Percentiles rank a stretch among this genome's conserved stretches.
Conservation (phyloP, 2,329 filamentous ascomycete species). For the Laburnicola sp. region DNA sequence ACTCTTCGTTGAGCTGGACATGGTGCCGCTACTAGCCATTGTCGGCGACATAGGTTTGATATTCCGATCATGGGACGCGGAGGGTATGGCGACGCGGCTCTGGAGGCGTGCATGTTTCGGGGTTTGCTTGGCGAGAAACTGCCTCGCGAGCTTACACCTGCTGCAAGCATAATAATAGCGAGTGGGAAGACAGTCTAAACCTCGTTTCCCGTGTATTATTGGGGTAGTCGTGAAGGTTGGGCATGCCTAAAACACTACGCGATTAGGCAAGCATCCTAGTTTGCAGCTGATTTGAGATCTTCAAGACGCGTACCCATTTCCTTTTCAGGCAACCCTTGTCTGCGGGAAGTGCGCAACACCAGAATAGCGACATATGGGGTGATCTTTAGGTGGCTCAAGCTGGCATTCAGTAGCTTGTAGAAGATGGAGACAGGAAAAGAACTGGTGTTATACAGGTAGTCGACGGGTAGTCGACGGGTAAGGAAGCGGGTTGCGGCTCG, state of each 20-base stretch:
- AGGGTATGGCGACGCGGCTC: constrained; percentile 25
- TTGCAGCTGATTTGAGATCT: no score
- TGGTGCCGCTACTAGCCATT: constrained; percentile 3
- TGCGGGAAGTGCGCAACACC: no score
- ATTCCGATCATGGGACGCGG: constrained; percentile 27
- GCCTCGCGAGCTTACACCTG: not conserved
- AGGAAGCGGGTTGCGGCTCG: not conserved
- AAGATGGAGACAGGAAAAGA: not conserved
- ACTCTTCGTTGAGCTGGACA: constrained; percentile 23
- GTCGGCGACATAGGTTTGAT: constrained; percentile 29
- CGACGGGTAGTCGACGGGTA: not conserved
- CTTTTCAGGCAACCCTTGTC: no score
- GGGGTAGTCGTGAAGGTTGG: no score
- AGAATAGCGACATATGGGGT: no score
- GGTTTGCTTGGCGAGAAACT: constrained; percentile 19
- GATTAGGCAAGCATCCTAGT: no score
- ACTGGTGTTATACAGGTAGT: not conserved
- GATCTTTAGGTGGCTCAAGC: no score
- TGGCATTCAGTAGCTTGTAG: no score
- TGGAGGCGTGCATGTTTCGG: constrained; percentile 33
- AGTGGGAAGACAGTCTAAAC: no score
- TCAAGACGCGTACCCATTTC: no score
- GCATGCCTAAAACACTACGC: no score
- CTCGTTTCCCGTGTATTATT: no score
- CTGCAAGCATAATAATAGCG: not conserved